Base-by-base conservation (phyloP, 495 filamentous ascomycete genomes). In the Lasiosphaeria miniovina region DNA sequence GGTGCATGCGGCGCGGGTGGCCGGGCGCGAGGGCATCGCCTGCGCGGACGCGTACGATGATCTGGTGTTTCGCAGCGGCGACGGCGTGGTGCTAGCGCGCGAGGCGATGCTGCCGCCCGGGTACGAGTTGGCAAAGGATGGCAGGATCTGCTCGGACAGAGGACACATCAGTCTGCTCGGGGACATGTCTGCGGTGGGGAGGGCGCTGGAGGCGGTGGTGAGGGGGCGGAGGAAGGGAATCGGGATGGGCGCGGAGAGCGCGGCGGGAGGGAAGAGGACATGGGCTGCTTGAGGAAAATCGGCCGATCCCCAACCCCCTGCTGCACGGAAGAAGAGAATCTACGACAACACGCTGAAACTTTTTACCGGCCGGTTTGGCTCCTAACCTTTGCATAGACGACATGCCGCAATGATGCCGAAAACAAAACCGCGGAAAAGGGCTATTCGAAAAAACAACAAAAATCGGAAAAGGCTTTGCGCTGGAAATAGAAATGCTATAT, bases 151-250 rank as follows among this genome's bases (percentile, higher is more conserved):
- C 57, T 91, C 86, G 59, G 91, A 96, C 41, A 74, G 91, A 2
- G 92, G 93, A 0, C 93, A 98, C 77, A 86, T 97, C 24, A 88
- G 87, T 4, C 75, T 97, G 61, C 66, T 97, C 36, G 92, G 92
- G 0, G 93, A 98, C 77, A 71, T 96, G 57, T 86, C 89, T 64
- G 90, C 84, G 0, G 86, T 96, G 1, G 93, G 92, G 0, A 82
- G 78, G 67, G 91, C 88, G 68, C 60, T 97, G 17, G 70, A 72
- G 58, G 89, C 87, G 14, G 71, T 98, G 17, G 61, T 86, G 0
- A 77, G 74, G 55, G 92, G 84, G 6, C 77, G 91, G 55, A 78
- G 72, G 61, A 87, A 84, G 71, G 90, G 90, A 0, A 86, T 93
- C 61, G 91, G 88, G 14, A 64, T 86, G 64, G 85, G 80, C 1